These are phyloP conservation scores for Aspergillus sp. DNA, from an alignment of 2,329 filamentous ascomycete genomes.

Conservation along the genomic window DNA sequence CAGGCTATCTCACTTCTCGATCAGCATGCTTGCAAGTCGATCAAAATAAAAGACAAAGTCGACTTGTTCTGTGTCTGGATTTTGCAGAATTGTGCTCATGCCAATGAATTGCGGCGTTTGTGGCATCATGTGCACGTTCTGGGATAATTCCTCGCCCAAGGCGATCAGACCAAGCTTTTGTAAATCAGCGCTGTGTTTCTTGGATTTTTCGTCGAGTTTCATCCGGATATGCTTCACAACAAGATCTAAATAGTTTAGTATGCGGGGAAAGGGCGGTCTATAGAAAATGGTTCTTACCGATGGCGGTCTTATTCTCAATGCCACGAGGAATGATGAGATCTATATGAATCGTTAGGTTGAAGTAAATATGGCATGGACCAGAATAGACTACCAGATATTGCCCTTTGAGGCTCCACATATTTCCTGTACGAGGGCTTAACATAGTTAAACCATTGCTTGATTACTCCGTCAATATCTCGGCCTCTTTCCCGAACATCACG, in stretches of 20 bases:
- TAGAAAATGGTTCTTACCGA: conserved; percentile 37
- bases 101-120: conserved; percentile 72
- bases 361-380: not conserved
- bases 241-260: conserved; percentile 54
- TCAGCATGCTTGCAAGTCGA: conserved; percentile 70
- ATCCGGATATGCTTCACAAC: conserved; percentile 87
- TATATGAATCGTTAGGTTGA: conserved; percentile 15
- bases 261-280: not conserved
- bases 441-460: conserved; percentile 95
- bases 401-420: conserved; percentile 85
- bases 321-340: conserved; percentile 93
- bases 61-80: conserved; percentile 68
- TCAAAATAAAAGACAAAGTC: conserved; percentile 99
- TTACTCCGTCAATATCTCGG: conserved; percentile 85
- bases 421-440: conserved; percentile 96
- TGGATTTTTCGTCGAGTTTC: conserved; percentile 78
- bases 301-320: conserved; percentile 88
- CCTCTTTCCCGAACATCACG: conserved; percentile 85
- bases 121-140: conserved; percentile 64
- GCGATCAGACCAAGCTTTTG: conserved; percentile 64
- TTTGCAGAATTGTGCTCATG: conserved; percentile 85
- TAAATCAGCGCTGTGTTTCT: conserved; percentile 70
- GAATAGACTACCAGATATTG: conserved; percentile 57
- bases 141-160: conserved; percentile 62
- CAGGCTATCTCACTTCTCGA: conserved; percentile 52